Evolutionary conservation across 495 filamentous ascomycete genomes (phyloP), one percentile per base, ranked within the genome.

Genomic region (Aspergillus nanangensis): DNA sequence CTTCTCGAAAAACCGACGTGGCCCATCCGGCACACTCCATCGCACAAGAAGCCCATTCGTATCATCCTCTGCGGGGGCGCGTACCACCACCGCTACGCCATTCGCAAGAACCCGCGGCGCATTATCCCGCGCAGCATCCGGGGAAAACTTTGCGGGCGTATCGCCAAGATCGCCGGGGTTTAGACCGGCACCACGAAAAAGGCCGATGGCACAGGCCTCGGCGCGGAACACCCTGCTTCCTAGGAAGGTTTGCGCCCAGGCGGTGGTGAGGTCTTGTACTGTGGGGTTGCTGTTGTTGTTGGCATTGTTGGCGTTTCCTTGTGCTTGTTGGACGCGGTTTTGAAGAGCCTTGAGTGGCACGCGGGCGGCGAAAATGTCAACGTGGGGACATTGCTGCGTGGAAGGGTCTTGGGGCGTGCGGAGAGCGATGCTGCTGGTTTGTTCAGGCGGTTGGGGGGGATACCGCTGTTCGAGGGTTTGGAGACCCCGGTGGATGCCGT

Each of bases 341-440:
- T 52, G 17, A 0, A 66, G 51, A 9, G 50, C 38, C 25, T 27
- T 14, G 0, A 66, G 40, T 0, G 59, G 63, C 11, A 69, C 47
- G 1, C 56, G 55, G 2, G 65, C 59, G 0, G 59, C 45, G 47
- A 59, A 67, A 41, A 64, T 45, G n/a, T 69, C 60, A n/a, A 57
- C 48, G n/a, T 64, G 55, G 19, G 61, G 44, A 44, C 50, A 58
- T 37, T 44, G 58, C 20, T 65, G 60, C 0, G 41, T 60, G 5
- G 15, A 8, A 14, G 57, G 52, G 5, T 43, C 41, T 1, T 7
- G 4, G 3, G 61, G 56, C 4, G 47, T 55, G 36, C 38, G 43
- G 0, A 67, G 37, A 0, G 50, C 45, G 11, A 15, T 22, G 45
- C 62, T 69, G 15, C 42, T 53, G 1, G 58, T 46, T 34, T 48